These are phyloP conservation scores for Cercophora sp. DNA, from an alignment of 495 filamentous ascomycete genomes.

Conservation along the genomic window DNA sequence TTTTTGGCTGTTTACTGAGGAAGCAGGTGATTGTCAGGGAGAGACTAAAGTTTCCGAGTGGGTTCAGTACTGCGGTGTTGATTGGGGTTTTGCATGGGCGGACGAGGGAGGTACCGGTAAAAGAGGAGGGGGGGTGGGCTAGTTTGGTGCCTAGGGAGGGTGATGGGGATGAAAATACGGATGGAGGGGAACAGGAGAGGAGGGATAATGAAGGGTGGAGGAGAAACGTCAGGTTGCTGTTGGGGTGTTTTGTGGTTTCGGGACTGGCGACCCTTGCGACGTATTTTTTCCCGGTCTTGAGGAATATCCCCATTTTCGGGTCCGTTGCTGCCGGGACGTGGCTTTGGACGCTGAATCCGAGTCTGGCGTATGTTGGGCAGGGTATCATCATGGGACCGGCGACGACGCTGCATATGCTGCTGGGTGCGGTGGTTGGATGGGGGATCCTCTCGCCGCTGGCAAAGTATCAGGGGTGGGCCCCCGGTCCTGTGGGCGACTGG, in stretches of 20 bases:
- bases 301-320: conserved; percentile 82
- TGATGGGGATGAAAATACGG: conserved; percentile 1
- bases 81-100: conserved; percentile 81
- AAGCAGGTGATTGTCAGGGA: conserved; percentile 90
- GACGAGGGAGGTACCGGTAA: conserved; percentile 9
- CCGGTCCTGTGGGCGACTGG: conserved; percentile 83
- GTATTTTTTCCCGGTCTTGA: conserved; percentile 85
- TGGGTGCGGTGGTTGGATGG: conserved; percentile 90
- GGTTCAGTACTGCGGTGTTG: conserved; percentile 91
- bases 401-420: conserved; percentile 92
- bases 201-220: conserved; percentile 35
- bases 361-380: conserved; percentile 87
- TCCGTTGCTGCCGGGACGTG: conserved; percentile 67
- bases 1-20: conserved; percentile 80
- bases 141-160: conserved; percentile 8
- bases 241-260: conserved; percentile 50
- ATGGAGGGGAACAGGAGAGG: conserved; percentile 14
- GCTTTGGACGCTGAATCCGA: conserved; percentile 96
- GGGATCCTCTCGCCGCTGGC: conserved; percentile 85
- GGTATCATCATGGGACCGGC: conserved; percentile 87
- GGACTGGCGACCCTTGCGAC: conserved; percentile 72
- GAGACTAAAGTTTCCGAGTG: conserved; percentile 87
- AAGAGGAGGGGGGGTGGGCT: conserved; percentile 8
- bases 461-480: conserved; percentile 82
- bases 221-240: conserved; percentile 48